Base-by-base conservation (phyloP, 148 eudicot genomes). In the Spergularia marina region DNA sequence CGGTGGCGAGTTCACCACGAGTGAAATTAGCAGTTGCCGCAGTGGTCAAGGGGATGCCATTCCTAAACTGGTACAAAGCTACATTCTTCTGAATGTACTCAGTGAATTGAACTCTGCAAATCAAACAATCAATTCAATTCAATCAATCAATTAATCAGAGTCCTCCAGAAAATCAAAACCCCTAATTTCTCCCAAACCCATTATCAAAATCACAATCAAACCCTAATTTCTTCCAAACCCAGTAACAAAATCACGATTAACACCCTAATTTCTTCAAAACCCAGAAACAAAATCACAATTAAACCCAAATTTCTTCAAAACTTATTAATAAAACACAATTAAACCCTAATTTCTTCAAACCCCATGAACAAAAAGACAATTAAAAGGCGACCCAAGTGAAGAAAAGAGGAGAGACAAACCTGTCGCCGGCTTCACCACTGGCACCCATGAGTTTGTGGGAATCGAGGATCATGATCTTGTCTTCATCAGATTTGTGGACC, bases 361-460 rank as follows among this genome's bases (percentile, higher is more conserved):
- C 18, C 21, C 20, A 30, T 25, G 34, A 30, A 30, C 34, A 44
- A 30, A 20, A 8, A 55, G 10, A 30, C n/a, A 77, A 49, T 18
- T 11, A 12, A 44, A 61, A 41, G 34, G 34, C 34, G 34, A 30
- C 34, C 34, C n/a, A 41, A 61, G 21, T 8, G 25, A 10, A 63
- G 41, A 17, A 39, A 25, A 53, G 52, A 44, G 39, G 66, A 73
- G 68, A 67, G 10, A 53, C 51, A 25, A 23, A 92, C 97, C 97
- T 82, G 79, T 92, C 97, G 7, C 97, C 97, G n/a, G 91, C 79
- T 57, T 92, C 97, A 12, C 97, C 97, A 53, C 90, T 87, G 34
- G 95, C 97, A 18, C 97, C 97, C 88, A 92, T 81, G 66, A 92
- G 95, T 68, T 92, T 92, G 85, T 92, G 97, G 61, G 97, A 90